A percentile compares a stretch with the other conserved stretches of the same genome.
Conservation (phyloP, 176 grass and related monocot genomes). For the Lolium multiflorum region DNA sequence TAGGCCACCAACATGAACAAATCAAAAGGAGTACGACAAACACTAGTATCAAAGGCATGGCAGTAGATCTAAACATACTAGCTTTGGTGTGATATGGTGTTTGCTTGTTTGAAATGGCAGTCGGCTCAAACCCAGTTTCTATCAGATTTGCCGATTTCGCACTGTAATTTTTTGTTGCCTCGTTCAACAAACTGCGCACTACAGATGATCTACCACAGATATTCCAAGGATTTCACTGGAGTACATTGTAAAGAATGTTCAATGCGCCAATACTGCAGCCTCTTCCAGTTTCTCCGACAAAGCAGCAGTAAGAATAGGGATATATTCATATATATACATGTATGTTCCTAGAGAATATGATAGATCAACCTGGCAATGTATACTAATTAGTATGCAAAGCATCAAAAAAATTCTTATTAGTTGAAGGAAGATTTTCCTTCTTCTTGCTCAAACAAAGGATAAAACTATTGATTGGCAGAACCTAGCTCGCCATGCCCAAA, state of each 20-base stretch:
- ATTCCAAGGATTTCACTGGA: background rate
- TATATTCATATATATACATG: background rate
- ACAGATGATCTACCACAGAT: conserved; percentile 11
- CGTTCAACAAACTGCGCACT: background rate
- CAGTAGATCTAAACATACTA: background rate
- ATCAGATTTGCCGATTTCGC: background rate
- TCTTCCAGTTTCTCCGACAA: background rate
- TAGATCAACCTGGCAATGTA: background rate
- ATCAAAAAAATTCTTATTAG: background rate
- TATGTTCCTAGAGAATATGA: conserved; percentile 17
- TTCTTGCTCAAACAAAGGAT: conserved; percentile 39
- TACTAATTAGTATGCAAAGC: conserved; percentile 20
- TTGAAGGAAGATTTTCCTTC: background rate
- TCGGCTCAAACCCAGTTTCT: background rate
- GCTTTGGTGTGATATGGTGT: background rate
- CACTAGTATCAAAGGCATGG: background rate
- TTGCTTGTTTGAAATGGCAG: conserved; percentile 1
- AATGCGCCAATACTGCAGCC: background rate
- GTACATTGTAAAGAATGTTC: background rate
- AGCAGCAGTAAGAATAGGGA: background rate
- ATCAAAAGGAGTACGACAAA: conserved; percentile 1
- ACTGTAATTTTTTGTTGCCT: background rate
- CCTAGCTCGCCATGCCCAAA: conserved; percentile 22
- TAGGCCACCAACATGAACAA: conserved; percentile 47
- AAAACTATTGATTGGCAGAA: conserved; percentile 16